Base-by-base conservation (phyloP, 495 filamentous ascomycete genomes). In the Penicillium samsonianum region DNA sequence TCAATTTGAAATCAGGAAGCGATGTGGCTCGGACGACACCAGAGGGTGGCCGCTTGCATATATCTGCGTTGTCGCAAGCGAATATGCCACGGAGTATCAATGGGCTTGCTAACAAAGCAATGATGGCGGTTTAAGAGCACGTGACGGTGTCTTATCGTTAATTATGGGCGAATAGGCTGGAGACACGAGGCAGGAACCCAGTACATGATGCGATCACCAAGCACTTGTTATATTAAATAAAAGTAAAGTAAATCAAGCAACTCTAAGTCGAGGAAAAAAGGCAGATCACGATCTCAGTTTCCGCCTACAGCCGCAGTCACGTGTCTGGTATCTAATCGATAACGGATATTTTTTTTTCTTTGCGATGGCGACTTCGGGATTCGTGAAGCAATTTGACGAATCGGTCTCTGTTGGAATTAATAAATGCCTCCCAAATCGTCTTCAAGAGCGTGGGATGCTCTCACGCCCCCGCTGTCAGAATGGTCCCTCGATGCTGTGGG, bases 401-500 rank as follows among this genome's bases (percentile, higher is more conserved):
- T 40, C 16, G 23, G 25, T 30, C 17, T 43, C 10, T 50, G 19
- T 35, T 38, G 5, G 17, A n/a, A 26, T 49, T 10, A 19, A 20
- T 28, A 61, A 49, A 69, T 79, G 77, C 70, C 75, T 43, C 67
- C 74, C 1, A 76, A 76, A 64, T 65, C 71, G 0, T 62, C 73
- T 19, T 70, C 76, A 17, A 73, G 91, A 62, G 83, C 90, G 23
- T 97, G 93, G 92, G 86, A 89, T 68, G 87, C 81, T 7, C 75
- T 97, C 28, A 86, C 80, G 4, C 90, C 90, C 6, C 68, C 85
- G 12, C 76, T 98, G n/a, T 90, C 91, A 54, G 83, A 89, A 84
- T 98, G 94, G 93, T 83, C 92, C 28, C 79, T 93, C 28, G 90
- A 94, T 53, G 93, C 92, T 35, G 83, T 96, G 58, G 77, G 83